Base-by-base conservation (phyloP, 1,139 yeast species). In the Debaryomyces udenii region DNA sequence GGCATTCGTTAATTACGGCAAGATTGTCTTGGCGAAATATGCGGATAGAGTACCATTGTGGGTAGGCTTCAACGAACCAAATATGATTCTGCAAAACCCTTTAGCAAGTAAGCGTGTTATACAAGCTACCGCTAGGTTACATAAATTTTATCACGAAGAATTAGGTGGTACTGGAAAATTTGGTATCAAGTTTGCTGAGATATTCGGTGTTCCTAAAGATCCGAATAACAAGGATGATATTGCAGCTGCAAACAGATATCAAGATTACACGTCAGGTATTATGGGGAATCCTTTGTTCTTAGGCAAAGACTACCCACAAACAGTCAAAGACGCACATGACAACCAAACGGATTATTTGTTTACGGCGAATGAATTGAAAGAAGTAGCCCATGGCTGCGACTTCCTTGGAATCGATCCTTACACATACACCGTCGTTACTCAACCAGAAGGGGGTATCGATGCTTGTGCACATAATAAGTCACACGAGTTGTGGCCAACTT, bases 361-460 rank as follows among this genome's bases (percentile, higher is more conserved):
- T 44, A 55, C 66, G 9, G 52, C 40, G 1, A 64, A 56, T 20
- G 68, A 66, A 43, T 52, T 55, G 35, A 15, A 41, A 22, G 43
- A 49, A 13, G 52, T 64, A 20, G 42, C 52, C 4, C 53, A 53
- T 13, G 54, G 63, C 1, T 40, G 59, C 4, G 72, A 66, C 40
- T 66, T 61, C 50, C 60, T 62, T 34, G 70, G 70, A 22, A 54
- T 66, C 51, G 70, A 66, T 40, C 61, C 65, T 10, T 66, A 66
- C 45, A 63, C 69, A n/a, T 61, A 62, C 26, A 45, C 44, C n/a
- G 43, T 49, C 9, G 46, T 50, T n/a, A 46, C 52, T 17, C 55
- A 59, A 9, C 58, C 64, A 11, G 46, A 47, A 28, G 52, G 54
- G 27, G 51, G 62, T 37, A n/a, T n/a, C n/a, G n/a, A n/a, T n/a